Evolutionary conservation across 495 filamentous ascomycete species (phyloP), one percentile per base, ranked within the genome.

Genomic region (Penicillium pulvis): DNA sequence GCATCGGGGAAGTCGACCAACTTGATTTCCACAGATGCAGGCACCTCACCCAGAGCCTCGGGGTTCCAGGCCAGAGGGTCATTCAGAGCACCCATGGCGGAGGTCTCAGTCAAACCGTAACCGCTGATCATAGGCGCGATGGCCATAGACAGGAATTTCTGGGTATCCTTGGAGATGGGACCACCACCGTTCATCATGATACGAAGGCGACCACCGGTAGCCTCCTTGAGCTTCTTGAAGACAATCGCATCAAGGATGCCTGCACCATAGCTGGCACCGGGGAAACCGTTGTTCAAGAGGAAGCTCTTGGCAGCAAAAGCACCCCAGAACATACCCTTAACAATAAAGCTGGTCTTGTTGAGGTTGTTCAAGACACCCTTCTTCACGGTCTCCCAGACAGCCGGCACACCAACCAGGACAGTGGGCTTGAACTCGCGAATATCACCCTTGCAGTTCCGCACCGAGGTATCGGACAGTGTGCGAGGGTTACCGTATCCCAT

Each of bases 401-500:
- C 92, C 8, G 94, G 94, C 19, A 98, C 94, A 69, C 94, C 94
- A 48, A 97, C 91, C 45, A 98, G 81, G 60, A 98, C 85, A 19
- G 90, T 93, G 23, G 94, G 94, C 67, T 86, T 87, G 75, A 97
- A 92, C 69, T 98, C 94, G 59, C 87, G 85, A 66, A 98, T 98
- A 71, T 98, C 94, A 58, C 94, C 94, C 68, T 88, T 89, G 84
- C 91, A 98, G 75, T 97, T 95, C 58, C 90, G 87, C 65, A 98
- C 90, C 14, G 90, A 94, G 56, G 79, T 75, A 71, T 98, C 94
- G 5, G 94, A 96, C 50, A 98, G 79, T 1, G 94, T 98, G 68
- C 90, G 90, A 8, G 92, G 90, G 72, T 92, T 96, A 65, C 94
- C 94, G 74, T 98, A 98, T 44, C 94, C 94, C 92, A 98, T 97